Percentiles rank a stretch among this genome's conserved stretches.
Evolutionary conservation across 73 alveolate species (phyloP).

Genomic region (Uronychia binucleata): DNA sequence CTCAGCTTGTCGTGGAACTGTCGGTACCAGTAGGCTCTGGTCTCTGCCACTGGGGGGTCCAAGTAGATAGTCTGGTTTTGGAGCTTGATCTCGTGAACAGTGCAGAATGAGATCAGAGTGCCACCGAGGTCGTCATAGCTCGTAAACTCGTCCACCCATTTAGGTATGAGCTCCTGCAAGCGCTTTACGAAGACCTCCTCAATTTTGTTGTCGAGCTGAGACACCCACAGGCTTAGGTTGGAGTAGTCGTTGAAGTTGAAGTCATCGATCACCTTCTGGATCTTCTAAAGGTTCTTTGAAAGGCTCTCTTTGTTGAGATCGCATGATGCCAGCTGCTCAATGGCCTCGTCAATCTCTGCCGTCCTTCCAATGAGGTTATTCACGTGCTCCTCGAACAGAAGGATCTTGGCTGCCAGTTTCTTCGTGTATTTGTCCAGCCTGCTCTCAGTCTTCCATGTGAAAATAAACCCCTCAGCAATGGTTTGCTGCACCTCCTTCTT

Average conservation of each 20-base stretch:
- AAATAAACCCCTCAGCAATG: conserved; percentile 70
- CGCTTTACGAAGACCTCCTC: conserved; percentile 81
- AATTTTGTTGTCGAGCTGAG: conserved; percentile 80
- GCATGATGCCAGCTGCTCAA: conserved; percentile 58
- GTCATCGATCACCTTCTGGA: conserved; percentile 89
- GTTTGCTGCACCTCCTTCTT: conserved; percentile 72
- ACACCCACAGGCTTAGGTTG: conserved; percentile 91
- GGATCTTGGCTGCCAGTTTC: conserved; percentile 76
- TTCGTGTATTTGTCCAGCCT: conserved; percentile 74
- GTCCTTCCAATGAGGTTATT: conserved; percentile 76
- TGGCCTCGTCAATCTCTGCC: conserved; percentile 54
- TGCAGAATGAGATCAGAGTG: conserved; percentile 53
- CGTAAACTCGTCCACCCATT: conserved; percentile 86
- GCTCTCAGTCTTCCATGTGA: conserved; percentile 83
- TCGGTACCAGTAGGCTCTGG: conserved; percentile 96
- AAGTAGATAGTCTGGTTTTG: conserved; percentile 84
- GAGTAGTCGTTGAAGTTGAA: conserved; percentile 84
- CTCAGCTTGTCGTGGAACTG: conserved; percentile 88
- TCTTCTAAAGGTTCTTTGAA: conserved; percentile 50
- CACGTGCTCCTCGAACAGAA: conserved; percentile 89
- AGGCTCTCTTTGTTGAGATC: conserved; percentile 23
- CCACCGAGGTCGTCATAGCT: conserved; percentile 59
- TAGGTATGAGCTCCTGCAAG: conserved; percentile 70
- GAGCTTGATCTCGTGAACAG: conserved; percentile 86
- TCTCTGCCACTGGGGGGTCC: conserved; percentile 98